Conservation (phyloP, 2,329 filamentous ascomycete species). For the Dryadomyces quercivorus region DNA sequence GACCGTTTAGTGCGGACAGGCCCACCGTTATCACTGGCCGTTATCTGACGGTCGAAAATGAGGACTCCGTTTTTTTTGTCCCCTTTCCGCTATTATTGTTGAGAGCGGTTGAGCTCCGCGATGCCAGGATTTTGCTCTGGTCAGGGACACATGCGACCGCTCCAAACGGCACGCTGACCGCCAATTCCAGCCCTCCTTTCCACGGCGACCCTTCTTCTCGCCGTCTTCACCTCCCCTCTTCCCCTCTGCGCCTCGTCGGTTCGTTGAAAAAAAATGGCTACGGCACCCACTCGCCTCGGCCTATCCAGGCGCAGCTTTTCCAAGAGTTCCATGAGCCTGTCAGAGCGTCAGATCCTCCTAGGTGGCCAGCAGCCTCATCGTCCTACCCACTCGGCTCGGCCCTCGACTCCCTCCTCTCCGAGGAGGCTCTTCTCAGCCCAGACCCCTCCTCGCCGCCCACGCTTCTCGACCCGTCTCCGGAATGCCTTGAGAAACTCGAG, state of each 20-base stretch:
- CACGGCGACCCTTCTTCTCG: background rate
- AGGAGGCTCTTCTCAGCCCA: constrained; percentile 26
- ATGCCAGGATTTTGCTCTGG: background rate
- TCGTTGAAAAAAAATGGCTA: constrained; percentile 9
- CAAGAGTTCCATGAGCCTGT: constrained; percentile 8
- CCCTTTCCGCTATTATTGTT: background rate
- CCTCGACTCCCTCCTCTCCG: constrained; percentile 3
- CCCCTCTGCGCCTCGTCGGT: background rate
- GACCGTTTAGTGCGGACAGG: background rate
- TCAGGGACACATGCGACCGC: background rate
- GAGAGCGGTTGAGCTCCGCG: background rate
- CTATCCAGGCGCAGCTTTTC: constrained; percentile 12
- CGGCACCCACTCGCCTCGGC: constrained; percentile 13
- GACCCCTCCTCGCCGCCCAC: constrained; percentile 31
- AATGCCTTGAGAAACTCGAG: constrained; percentile 38
- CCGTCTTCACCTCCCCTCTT: background rate
- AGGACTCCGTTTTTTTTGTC: background rate
- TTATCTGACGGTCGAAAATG: too few species aligned
- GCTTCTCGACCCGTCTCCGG: constrained; percentile 39
- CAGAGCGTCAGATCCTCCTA: constrained; percentile 12
- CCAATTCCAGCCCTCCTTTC: background rate
- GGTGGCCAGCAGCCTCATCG: constrained; percentile 1
- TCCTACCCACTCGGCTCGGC: background rate
- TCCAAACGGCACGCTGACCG: background rate
- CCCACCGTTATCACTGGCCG: background rate